Base-by-base conservation (phyloP, 495 filamentous ascomycete species). In the Delitschia confertaspora region DNA sequence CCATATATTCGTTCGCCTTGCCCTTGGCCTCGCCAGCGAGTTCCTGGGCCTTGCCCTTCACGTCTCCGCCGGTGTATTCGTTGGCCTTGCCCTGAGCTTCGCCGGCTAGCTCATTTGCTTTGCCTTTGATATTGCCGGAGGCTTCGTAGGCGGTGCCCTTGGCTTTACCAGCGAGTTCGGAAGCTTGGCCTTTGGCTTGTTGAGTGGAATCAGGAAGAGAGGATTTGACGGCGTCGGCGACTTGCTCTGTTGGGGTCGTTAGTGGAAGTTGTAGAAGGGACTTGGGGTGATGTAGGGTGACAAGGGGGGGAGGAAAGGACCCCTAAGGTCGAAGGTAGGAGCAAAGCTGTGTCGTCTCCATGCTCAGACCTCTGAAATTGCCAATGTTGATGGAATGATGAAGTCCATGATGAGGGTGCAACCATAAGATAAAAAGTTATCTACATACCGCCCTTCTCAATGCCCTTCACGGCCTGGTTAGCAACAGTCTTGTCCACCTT, bases 381-480 rank as follows among this genome's bases (percentile, higher is more conserved):
- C n/a, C n/a, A 18, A 3, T 18, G 33, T 14, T 9, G 3, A 18
- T n/a, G 33, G 32, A 34, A 6, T 6, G 6, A 34, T 14, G 6
- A 14, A 5, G 5, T 34, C 6, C n/a, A 34, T 14, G 32, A 14
- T 17, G 32, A 34, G 18, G 32, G 18, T 14, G 13, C 10, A 3
- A 22, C 20, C 13, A 23, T 13, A 27, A 30, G 22, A n/a, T 21
- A 30, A 33, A 33, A 43, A 21, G 39, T 18, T 38, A 9, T 25
- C 2, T 20, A 69, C 72, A 21, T 68, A 77, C 70, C 66, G 21
- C 75, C 71, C 26, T 62, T 72, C 58, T 81, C 68, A 46, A 81
- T 79, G 17, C 77, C 76, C 67, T 75, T 75, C 3, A 79, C 71
- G 8, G 70, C 70, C 0, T 60, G 69, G 57, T 75, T 65, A 1